A percentile compares a stretch with the other conserved stretches of the same genome.
These are phyloP conservation scores for Fraxinus pennsylvanica DNA, from an alignment of 257 asterid genomes.

Conservation along the genomic window DNA sequence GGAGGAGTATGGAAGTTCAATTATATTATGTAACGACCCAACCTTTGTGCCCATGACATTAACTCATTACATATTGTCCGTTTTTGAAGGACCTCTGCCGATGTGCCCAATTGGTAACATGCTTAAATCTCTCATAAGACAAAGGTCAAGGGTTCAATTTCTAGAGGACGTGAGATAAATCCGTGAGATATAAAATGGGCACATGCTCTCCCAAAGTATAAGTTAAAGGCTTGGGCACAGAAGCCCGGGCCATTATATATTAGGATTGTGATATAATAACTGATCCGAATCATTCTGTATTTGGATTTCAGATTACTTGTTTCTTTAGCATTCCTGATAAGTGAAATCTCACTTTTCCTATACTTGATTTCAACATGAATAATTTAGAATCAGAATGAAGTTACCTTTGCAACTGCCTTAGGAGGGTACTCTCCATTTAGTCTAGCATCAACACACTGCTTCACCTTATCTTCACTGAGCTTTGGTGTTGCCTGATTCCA, in stretches of 20 bases:
- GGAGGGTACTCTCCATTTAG: constrained; percentile 64
- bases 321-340: neutral
- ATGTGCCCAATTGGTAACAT: no score
- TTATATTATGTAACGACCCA: no score
- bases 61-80: no score
- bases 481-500: constrained; percentile 71
- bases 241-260: no score
- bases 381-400: neutral
- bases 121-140: no score
- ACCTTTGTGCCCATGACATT: no score
- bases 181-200: no score
- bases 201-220: no score
- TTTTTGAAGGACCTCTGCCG: no score
- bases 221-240: no score
- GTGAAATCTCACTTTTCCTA: neutral
- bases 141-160: no score
- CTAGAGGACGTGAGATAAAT: no score
- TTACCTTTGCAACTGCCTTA: constrained; percentile 81
- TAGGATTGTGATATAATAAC: neutral
- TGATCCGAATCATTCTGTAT: neutral
- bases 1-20: neutral
- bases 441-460: constrained; percentile 69
- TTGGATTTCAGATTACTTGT: neutral
- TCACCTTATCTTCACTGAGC: constrained; percentile 72
- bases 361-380: neutral